A percentile compares a stretch with the other conserved stretches of the same genome.
Evolutionary conservation across 148 eudicot genomes (phyloP).

Genomic region (Suaeda aralocaspica): DNA sequence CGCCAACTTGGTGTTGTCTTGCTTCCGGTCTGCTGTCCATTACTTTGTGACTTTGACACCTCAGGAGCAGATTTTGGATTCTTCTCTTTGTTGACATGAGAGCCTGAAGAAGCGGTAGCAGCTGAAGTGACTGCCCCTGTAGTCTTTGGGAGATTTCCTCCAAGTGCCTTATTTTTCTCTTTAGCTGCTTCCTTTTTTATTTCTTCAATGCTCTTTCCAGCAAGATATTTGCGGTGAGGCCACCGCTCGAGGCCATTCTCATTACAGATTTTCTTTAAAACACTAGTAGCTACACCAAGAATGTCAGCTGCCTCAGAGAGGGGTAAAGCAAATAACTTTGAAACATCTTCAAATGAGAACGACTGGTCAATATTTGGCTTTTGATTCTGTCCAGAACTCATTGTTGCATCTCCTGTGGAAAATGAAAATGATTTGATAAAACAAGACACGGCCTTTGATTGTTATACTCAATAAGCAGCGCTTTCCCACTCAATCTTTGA

Average conservation of each 20-base stretch:
- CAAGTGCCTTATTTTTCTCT: conserved; percentile 35
- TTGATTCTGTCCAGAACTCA: conserved; percentile 32
- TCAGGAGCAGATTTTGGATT: conserved; percentile 22
- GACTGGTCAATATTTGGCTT: conserved; percentile 28
- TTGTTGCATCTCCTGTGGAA: conserved; percentile 15
- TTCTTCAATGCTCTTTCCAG: conserved; percentile 58
- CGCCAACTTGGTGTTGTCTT: conserved; percentile 25
- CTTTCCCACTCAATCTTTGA: background rate
- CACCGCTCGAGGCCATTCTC: conserved; percentile 65
- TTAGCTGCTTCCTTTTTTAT: conserved; percentile 45
- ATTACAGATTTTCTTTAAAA: conserved; percentile 46
- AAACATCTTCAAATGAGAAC: conserved; percentile 47
- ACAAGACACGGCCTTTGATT: background rate
- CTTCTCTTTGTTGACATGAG: conserved; percentile 31
- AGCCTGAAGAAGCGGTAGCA: conserved; percentile 18
- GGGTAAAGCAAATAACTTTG: conserved; percentile 45
- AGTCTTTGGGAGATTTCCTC: conserved; percentile 30
- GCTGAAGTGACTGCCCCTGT: conserved; percentile 16
- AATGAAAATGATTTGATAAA: background rate
- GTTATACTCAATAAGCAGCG: background rate
- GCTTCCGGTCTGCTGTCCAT: conserved; percentile 33
- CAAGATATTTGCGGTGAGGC: conserved; percentile 55
- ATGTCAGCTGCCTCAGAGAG: conserved; percentile 58
- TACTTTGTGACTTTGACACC: conserved; percentile 25
- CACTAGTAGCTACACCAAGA: conserved; percentile 47